Base-by-base conservation (phyloP, 345 rosid genomes). In the Eucalyptus sp. region DNA sequence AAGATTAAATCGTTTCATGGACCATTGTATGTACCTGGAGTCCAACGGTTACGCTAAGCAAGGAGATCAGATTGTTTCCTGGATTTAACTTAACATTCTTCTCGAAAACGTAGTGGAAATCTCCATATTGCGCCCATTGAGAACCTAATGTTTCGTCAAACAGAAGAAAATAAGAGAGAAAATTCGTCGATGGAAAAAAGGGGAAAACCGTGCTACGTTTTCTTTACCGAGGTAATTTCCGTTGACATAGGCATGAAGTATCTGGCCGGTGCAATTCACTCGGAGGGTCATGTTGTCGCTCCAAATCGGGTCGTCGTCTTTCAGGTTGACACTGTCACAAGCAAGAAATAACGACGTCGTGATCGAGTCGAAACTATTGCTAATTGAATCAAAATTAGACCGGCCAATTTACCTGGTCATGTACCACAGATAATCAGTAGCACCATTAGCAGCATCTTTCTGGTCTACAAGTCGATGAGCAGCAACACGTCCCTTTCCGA, bases 351-450 rank as follows among this genome's bases (percentile, higher is more conserved):
- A 18, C 17, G 25, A 5, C 29, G 4, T 24, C 1, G 13, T 5
- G 10, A 50, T 33, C 7, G 13, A 24, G 1, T 83, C 17, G 17
- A 60, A 43, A 31, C 9, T 31, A 24, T 31, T 44, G 25, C 48
- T 20, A 20, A 41, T 3, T 3, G 2, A 11, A 76, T 20, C 2
- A 3, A 20, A 2, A 41, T 41, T 20, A 76, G 84, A 41, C 24
- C 8, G 56, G 54, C 54, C 79, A 5, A 54, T 29, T 87, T 94
- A 96, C 97, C 93, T 94, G 44, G 98, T 94, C 95, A 96, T 92
- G 50, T 93, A 92, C 97, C 98, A 96, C 71, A 96, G 88, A 89
- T 96, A 95, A 89, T 96, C 99, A 89, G 91, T 93, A 12, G 88
- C 89, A 89, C 93, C 97, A 90, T 92, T 91, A 4, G 94, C 91